Evolutionary conservation across 441 rosid genomes (phyloP), one percentile per base, ranked within the genome.

Genomic region (Erodium trifolium): DNA sequence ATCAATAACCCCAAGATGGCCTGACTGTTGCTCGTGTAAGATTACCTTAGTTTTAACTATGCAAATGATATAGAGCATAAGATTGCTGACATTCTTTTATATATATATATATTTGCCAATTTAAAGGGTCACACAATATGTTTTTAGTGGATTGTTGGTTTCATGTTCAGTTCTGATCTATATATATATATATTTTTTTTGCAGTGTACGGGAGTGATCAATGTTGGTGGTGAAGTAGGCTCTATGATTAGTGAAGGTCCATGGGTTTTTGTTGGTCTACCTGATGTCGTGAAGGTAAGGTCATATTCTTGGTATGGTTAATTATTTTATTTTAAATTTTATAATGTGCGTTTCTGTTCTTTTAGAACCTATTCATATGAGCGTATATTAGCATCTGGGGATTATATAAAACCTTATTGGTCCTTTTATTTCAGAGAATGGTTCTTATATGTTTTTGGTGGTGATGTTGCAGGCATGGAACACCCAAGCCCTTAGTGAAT

Each of bases 211-310:
- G 81, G 78, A 60, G 87, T 83, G 45, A 51, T 83, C 70, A 83
- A 80, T 76, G 84, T 90, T 79, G 97, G 96, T 68, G 96, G 93
- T 43, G 97, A 92, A 78, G 87, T 92, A 71, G 98, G 98, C 53
- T 94, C 97, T 83, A 80, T 94, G 85, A 84, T 94, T 66, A 90
- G 75, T 75, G 99, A 95, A 86, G 97, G 97, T 66, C 97, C 97
- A 7, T 95, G 99, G 98, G 77, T 95, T 60, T 90, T 95, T 78
- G 88, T 90, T 76, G 99, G 98, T 69, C 45, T 88, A 76, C 94
- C 89, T 55, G 88, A 95, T 87, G 51, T 84, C 74, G 90, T 95
- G 37, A 95, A 90, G 98, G 99, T 82, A 80, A 70, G 81, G 49
- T 43, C 10, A 41, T 43, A 10, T 1, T 0, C 18, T 67, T 45